phyloP scores from a whole-genome alignment of 1,139 yeast genomes.

The Pichia sp. region DNA sequence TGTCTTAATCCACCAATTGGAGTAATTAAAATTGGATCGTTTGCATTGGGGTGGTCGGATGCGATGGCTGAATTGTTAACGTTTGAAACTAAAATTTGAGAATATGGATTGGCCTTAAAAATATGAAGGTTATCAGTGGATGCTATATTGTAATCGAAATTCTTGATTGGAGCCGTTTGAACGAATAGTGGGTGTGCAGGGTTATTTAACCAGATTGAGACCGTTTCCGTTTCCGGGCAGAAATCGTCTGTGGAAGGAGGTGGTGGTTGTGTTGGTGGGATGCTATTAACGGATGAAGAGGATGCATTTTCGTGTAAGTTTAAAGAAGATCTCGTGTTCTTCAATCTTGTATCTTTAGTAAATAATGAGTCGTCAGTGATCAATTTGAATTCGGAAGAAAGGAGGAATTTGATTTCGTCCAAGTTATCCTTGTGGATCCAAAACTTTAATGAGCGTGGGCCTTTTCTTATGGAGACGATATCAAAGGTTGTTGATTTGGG shows the following conservation, averaged over 20 bases:
- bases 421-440: constrained; percentile 45
- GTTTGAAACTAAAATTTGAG: constrained; percentile 20
- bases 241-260: constrained; percentile 15
- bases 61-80: not conserved
- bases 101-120: constrained; percentile 18
- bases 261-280: not conserved
- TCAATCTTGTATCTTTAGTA: constrained; percentile 20
- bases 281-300: not conserved
- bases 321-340: constrained; percentile 27
- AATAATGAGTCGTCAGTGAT: constrained; percentile 30
- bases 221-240: constrained; percentile 28
- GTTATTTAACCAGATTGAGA: constrained; percentile 30
- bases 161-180: constrained; percentile 12
- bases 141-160: constrained; percentile 3
- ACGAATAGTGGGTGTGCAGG: constrained; percentile 22
- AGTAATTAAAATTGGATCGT: constrained; percentile 36
- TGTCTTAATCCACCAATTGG: constrained; percentile 54
- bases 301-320: constrained; percentile 15
- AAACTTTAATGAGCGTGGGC: constrained; percentile 35
- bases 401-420: constrained; percentile 40
- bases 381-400: constrained; percentile 33
- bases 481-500: constrained; percentile 35
- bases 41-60: not conserved
- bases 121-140: constrained; percentile 5
- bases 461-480: constrained; percentile 33